Base-by-base conservation (phyloP, 2,329 filamentous ascomycete genomes). In the Stachybotrys echinatus region DNA sequence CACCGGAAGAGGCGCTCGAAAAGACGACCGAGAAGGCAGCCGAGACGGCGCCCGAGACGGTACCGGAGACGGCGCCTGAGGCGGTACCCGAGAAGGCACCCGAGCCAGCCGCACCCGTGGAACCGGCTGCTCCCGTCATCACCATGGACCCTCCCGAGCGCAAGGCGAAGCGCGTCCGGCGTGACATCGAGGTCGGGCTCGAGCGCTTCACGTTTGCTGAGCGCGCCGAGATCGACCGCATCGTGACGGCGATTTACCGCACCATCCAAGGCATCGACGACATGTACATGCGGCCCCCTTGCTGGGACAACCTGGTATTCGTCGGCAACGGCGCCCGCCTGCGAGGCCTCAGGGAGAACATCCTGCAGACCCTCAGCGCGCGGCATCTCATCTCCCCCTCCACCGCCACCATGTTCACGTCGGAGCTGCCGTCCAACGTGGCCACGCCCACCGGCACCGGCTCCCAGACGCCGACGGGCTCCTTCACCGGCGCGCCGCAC, bases 401-500 rank as follows among this genome's bases (percentile, higher is more conserved):
- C 23, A 92, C 90, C 1, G 91, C 90, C 47, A 96, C 92, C 40
- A 97, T 97, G 62, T 97, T 97, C 76, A 96, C 92, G 34, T 96
- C 91, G 20, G 94, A 99, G 69, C 84, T 97, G 37, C 94, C 94
- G 7, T 96, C 91, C 8, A 92, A 94, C 70, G 82, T 96, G 64
- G 91, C 89, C 23, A 97, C 94, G 0, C 94, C 94, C 1, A 80
- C 87, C 12, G 92, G 90, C 19, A 97, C 92, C 1, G 92, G 92
- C 31, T 84, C 91, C 17, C 94, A 95, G 68, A 97, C 92, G 1
- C 95, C 94, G 1, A 89, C 89, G 2, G 79, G 74, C 58, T 80
- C 73, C 55, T 80, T 74, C 65, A 75, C 66, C 63, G 84, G 63
- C 54, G 76, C 68, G 47, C 74, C 77, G 49, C 76, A 77, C 65